Evolutionary conservation across 805 yeast genomes (phyloP), one percentile per base, ranked within the genome.

Genomic region (Ogataea neopini): DNA sequence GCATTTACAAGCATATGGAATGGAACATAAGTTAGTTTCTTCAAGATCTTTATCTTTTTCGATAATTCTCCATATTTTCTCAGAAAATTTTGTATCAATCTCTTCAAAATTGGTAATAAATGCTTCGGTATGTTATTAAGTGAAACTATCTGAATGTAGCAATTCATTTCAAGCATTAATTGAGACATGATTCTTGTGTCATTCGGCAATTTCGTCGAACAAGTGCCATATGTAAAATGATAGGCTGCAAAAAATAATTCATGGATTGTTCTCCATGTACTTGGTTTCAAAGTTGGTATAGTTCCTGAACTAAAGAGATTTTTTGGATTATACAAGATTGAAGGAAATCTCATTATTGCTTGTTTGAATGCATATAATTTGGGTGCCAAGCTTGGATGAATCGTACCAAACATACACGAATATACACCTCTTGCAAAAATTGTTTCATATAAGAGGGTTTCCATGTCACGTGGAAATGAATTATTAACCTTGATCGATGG

Each of bases 371-470:
- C 13, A 14, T 22, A 20, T 6, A 52, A 36, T 14, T 19, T 26
- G 5, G 33, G 14, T 2, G 29, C 35, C 6, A 40, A 40, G 8
- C 22, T 32, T 3, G 45, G 14, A 10, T 19, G 23, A 3, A 41
- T 39, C 10, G 44, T 20, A 6, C 40, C 37, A 17, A 47, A 52
- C 6, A 47, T 40, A 7, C 35, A 40, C n/a, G 48, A 40, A 30
- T 52, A 51, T 13, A 52, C 48, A 4, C 53, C 56, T 29, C 46
- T 49, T 14, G 53, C 53, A 34, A 47, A 52, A 3, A 52, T 36
- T 4, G 47, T 44, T 20, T 49, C 53, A 30, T 26, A 52, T 1
- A 52, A 25, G 9, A 49, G 32, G 4, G 47, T 25, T 15, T 40
- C 47, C 28, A 49, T 25, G 42, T 52, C 53, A 1, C 50, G 29